Percentiles rank a stretch among this genome's conserved stretches.
phyloP scores from a whole-genome alignment of 441 rosid genomes.

The Omphalea diandra region DNA sequence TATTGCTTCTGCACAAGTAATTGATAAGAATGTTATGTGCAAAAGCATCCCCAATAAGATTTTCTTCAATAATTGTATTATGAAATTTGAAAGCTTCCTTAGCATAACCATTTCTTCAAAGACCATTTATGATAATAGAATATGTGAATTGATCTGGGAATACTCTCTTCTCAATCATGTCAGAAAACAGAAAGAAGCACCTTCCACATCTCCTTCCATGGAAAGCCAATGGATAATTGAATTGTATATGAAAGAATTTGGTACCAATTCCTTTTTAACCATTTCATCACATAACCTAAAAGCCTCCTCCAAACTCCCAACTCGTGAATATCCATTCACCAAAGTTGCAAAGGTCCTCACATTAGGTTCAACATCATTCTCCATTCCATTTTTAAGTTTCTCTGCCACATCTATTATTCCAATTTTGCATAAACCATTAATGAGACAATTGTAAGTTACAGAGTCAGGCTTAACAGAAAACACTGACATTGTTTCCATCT shows the following conservation, averaged over 20 bases:
- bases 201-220: constrained; percentile 63
- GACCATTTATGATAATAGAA: constrained; percentile 48
- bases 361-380: constrained; percentile 55
- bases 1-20: constrained; percentile 38
- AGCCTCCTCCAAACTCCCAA: constrained; percentile 51
- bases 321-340: constrained; percentile 62
- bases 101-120: constrained; percentile 47
- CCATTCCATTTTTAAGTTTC: constrained; percentile 40
- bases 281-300: constrained; percentile 48
- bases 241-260: constrained; percentile 66
- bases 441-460: constrained; percentile 54
- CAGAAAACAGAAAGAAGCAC: constrained; percentile 42
- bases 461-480: constrained; percentile 43
- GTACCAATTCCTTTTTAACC: constrained; percentile 52
- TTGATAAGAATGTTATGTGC: constrained; percentile 53
- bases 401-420: constrained; percentile 46
- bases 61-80: constrained; percentile 36
- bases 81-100: constrained; percentile 46
- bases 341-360: constrained; percentile 74
- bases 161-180: constrained; percentile 44
- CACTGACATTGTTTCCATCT: constrained; percentile 58
- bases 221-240: constrained; percentile 65
- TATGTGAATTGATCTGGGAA: constrained; percentile 48
- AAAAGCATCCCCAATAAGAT: constrained; percentile 40
- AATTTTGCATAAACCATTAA: constrained; percentile 66